phyloP scores from a whole-genome alignment of 2,329 filamentous ascomycete species.

The Aureobasidium zeae region DNA sequence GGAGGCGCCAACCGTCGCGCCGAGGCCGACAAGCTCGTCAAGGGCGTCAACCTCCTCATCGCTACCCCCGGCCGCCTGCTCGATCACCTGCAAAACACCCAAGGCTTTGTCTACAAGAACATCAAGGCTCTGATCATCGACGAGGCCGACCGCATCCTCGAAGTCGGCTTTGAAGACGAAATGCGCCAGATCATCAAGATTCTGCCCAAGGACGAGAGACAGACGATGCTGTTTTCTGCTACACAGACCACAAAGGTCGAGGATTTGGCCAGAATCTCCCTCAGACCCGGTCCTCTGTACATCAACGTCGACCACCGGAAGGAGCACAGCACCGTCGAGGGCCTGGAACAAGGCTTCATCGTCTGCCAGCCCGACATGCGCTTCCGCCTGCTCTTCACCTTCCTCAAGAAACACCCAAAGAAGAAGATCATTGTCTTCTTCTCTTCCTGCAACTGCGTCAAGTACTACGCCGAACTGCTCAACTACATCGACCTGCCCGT shows the following conservation, averaged over 20 bases:
- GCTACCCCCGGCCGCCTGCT: slow-evolving; percentile 87
- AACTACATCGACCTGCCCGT: slow-evolving; percentile 96
- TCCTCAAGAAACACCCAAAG: slow-evolving; percentile 82
- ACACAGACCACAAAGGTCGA: slow-evolving; percentile 98
- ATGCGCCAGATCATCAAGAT: slow-evolving; percentile 97
- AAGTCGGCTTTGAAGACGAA: slow-evolving; percentile 97
- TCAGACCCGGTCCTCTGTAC: slow-evolving; percentile 83
- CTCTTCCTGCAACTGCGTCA: slow-evolving; percentile 70
- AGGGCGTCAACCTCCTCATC: slow-evolving; percentile 90
- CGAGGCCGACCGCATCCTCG: slow-evolving; percentile 90
- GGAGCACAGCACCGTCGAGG: slow-evolving; percentile 84
- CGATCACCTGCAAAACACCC: slow-evolving; percentile 89
- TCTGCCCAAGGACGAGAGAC: slow-evolving; percentile 72
- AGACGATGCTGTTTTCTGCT: slow-evolving; percentile 97
- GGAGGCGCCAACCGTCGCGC: slow-evolving; percentile 85
- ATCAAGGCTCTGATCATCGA: slow-evolving; percentile 88
- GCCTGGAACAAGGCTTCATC: slow-evolving; percentile 91
- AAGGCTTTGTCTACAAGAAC: slow-evolving; percentile 85
- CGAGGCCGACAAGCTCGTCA: slow-evolving; percentile 86
- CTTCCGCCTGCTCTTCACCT: slow-evolving; percentile 88
- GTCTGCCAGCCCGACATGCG: slow-evolving; percentile 88
- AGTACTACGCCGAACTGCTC: slow-evolving; percentile 89
- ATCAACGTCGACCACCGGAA: slow-evolving; percentile 92
- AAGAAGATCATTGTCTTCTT: slow-evolving; percentile 99
- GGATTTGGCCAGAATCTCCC: slow-evolving; percentile 86